A percentile compares a stretch with the other conserved stretches of the same genome.
phyloP scores from a whole-genome alignment of 805 yeast genomes.

The Gaillardinia entomophila region DNA sequence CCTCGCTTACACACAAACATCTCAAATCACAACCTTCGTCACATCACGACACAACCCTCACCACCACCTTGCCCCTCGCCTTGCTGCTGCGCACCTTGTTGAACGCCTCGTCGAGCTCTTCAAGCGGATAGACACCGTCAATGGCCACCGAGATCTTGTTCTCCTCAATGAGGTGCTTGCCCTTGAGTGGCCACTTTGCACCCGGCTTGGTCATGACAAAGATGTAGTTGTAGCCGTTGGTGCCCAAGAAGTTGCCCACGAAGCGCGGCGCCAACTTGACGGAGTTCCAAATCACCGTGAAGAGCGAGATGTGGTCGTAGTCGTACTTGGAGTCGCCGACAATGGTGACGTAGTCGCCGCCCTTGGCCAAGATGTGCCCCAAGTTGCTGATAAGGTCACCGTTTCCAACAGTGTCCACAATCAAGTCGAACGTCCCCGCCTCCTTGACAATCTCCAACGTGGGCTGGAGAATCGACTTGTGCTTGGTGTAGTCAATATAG shows the following conservation, averaged over 20 bases:
- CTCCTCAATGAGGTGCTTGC: slow-evolving; percentile 37
- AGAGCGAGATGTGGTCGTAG: slow-evolving; percentile 11
- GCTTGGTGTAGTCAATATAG: slow-evolving; percentile 52
- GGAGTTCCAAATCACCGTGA: neutral
- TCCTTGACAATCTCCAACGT: slow-evolving; percentile 28
- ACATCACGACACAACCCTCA: too few species aligned
- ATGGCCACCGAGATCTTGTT: slow-evolving; percentile 42
- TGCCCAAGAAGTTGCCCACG: slow-evolving; percentile 10
- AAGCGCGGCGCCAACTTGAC: slow-evolving; percentile 3
- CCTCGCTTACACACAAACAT: too few species aligned
- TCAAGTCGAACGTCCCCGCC: slow-evolving; percentile 47
- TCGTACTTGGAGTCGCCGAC: slow-evolving; percentile 49
- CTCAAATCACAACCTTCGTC: too few species aligned
- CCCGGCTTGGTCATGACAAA: slow-evolving; percentile 9
- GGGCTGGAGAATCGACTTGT: slow-evolving; percentile 23
- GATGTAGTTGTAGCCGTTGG: slow-evolving; percentile 22
- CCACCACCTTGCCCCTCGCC: slow-evolving; percentile 67
- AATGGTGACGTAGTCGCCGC: slow-evolving; percentile 43
- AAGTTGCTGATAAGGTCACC: slow-evolving; percentile 41
- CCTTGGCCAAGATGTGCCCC: slow-evolving; percentile 39
- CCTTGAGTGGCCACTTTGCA: slow-evolving; percentile 13
- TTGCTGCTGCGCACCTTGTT: slow-evolving; percentile 39
- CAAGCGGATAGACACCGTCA: slow-evolving; percentile 49
- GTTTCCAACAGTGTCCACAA: slow-evolving; percentile 65
- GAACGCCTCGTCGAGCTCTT: slow-evolving; percentile 46